These are phyloP conservation scores for Chenopodium formosanum DNA, from an alignment of 148 eudicot species.

Conservation along the genomic window DNA sequence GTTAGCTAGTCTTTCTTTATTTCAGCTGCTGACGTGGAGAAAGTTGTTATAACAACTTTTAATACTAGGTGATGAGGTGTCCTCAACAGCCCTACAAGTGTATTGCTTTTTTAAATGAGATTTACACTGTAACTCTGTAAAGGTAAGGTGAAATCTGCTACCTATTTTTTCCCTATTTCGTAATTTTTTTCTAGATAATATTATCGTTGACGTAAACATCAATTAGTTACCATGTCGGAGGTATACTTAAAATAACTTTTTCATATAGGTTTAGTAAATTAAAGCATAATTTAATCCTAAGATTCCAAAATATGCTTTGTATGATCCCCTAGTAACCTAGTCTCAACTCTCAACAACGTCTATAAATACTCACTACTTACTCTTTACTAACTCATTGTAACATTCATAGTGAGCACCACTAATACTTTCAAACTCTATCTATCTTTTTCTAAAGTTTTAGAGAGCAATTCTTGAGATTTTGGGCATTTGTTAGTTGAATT, in stretches of 20 bases:
- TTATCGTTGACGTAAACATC: neutral
- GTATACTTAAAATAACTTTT: neutral
- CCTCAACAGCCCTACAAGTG: neutral
- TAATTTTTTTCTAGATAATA: too few relatives aligned
- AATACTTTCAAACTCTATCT: conserved; percentile 1
- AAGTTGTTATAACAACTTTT: too few relatives aligned
- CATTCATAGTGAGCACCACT: neutral
- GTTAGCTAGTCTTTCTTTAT: too few relatives aligned
- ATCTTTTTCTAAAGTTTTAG: neutral
- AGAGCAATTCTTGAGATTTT: neutral
- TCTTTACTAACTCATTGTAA: neutral
- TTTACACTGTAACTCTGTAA: too few relatives aligned
- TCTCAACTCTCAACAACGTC: neutral
- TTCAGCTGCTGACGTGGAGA: too few relatives aligned
- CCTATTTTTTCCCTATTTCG: too few relatives aligned
- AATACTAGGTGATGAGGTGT: too few relatives aligned
- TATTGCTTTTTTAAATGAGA: too few relatives aligned
- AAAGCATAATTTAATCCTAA: neutral
- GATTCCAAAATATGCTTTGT: neutral
- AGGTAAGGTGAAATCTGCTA: too few relatives aligned
- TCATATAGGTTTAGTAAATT: neutral
- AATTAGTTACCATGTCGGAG: neutral
- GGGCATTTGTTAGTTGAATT: conserved; percentile 9
- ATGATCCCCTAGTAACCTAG: conserved; percentile 4
- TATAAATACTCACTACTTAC: conserved; percentile 7